Base-by-base conservation (phyloP, 169 alveolate genomes). In the Amoebophrya sp. region DNA sequence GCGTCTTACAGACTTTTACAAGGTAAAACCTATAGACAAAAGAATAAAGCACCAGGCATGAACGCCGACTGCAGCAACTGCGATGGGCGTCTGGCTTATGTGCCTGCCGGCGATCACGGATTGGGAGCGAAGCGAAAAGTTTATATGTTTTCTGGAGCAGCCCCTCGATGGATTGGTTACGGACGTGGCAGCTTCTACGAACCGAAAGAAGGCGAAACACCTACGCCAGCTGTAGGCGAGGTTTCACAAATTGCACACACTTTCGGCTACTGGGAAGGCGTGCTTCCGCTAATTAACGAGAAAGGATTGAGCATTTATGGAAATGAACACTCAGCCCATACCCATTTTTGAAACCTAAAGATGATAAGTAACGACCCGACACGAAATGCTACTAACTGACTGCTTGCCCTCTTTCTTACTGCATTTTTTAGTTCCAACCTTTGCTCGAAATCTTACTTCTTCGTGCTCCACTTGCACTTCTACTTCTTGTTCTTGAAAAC, bases 161-260 rank as follows among this genome's bases (percentile, higher is more conserved):
- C 65, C 78, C 92, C 92, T 6, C 92, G 92, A 0, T 41, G 53
- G 92, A 38, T 90, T 26, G 55, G 78, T 24, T 41, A 39, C 41
- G 92, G 92, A 39, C 92, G 92, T 33, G 92, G 78, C 26, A 65
- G 47, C 41, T 41, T 90, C 14, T 90, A 90, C 78, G 92, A 90
- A 78, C 92, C 92, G 41, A 41, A 90, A 65, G 78, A 53, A 77
- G 78, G 55, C 47, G 53, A 41, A 33, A 90, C 33, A 41, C 78
- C 78, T 29, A 34, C 14, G n/a, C 76, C 53, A 34, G 83, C 92
- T n/a, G 47, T 41, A 36, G 78, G 78, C 0, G 33, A 90, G 23
- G 47, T 90, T 2, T 12, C 36, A 10, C 78, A 90, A 34, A 41
- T 65, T n/a, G 78, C 92, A 3, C 53, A 41, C 83, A 90, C 92